A percentile compares a stretch with the other conserved stretches of the same genome.
Conservation (phyloP, 495 filamentous ascomycete genomes). For the Penicillium bialowiezense region DNA sequence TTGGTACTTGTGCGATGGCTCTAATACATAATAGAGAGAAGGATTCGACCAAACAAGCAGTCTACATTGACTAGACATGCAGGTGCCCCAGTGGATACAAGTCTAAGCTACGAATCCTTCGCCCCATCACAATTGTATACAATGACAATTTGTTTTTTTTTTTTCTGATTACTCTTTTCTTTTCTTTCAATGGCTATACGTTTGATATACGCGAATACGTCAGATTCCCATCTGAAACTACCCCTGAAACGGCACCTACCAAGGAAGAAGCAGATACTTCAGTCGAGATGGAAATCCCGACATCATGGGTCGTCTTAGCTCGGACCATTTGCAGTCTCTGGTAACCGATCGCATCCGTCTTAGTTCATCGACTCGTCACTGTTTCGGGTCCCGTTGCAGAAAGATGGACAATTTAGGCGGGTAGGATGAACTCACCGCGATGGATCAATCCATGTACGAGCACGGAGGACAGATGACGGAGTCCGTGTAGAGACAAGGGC, state of each 20-base stretch:
- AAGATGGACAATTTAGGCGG: neutral
- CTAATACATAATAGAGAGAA: neutral
- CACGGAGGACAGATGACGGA: no score
- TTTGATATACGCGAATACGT: neutral
- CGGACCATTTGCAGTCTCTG: neutral
- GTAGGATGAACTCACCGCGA: no score
- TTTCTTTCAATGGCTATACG: no score
- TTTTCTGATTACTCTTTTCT: neutral
- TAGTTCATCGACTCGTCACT: neutral
- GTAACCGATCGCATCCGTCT: neutral
- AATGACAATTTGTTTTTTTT: no score
- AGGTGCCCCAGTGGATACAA: neutral
- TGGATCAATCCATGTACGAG: no score
- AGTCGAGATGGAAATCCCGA: neutral
- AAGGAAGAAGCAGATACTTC: neutral
- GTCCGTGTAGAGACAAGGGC: no score
- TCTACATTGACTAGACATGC: neutral
- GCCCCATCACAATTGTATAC: neutral
- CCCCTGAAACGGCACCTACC: neutral
- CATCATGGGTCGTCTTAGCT: neutral
- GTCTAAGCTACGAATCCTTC: neutral
- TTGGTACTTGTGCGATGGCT: neutral
- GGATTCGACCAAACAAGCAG: neutral
- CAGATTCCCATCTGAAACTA: neutral
- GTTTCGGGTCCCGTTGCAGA: neutral